Percentiles rank a stretch among this genome's conserved stretches.
Evolutionary conservation across 306 rosid species (phyloP).

Genomic region (Pyrus bretschneideri): DNA sequence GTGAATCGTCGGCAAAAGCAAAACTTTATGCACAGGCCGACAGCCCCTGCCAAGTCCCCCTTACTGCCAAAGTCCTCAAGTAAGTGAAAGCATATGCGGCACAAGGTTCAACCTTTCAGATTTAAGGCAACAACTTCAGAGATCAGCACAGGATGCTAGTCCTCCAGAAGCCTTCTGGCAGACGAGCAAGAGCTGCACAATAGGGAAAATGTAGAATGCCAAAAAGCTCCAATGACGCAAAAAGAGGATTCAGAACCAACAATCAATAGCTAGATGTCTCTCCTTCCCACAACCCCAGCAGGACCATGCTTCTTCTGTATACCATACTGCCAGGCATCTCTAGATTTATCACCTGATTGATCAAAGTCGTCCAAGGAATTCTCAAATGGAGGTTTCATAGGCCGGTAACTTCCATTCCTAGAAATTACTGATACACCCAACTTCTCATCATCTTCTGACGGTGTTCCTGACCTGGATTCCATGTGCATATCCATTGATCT

Average conservation of each 20-base stretch:
- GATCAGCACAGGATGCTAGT: conserved; percentile 2
- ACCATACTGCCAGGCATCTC: conserved; percentile 78
- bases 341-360: conserved; percentile 52
- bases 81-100: conserved; percentile 4
- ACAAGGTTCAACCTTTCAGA: conserved; percentile 8
- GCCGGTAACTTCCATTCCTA: conserved; percentile 70
- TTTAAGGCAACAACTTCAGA: not conserved
- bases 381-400: conserved; percentile 42
- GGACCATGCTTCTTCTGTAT: conserved; percentile 64
- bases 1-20: conserved; percentile 10
- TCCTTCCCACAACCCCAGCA: conserved; percentile 59
- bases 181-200: conserved; percentile 18
- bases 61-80: not conserved
- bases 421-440: conserved; percentile 26
- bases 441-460: conserved; percentile 80
- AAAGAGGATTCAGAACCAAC: not conserved
- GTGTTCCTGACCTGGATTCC: conserved; percentile 70
- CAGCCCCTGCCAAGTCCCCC: conserved; percentile 18
- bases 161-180: conserved; percentile 11
- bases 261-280: conserved; percentile 43
- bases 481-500: conserved; percentile 65
- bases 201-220: conserved; percentile 15
- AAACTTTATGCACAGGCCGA: not conserved
- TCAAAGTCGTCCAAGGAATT: conserved; percentile 63
- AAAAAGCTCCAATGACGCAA: conserved; percentile 1